Base-by-base conservation (phyloP, 1,139 yeast genomes). In the Kluyveromyces marxianus region DNA sequence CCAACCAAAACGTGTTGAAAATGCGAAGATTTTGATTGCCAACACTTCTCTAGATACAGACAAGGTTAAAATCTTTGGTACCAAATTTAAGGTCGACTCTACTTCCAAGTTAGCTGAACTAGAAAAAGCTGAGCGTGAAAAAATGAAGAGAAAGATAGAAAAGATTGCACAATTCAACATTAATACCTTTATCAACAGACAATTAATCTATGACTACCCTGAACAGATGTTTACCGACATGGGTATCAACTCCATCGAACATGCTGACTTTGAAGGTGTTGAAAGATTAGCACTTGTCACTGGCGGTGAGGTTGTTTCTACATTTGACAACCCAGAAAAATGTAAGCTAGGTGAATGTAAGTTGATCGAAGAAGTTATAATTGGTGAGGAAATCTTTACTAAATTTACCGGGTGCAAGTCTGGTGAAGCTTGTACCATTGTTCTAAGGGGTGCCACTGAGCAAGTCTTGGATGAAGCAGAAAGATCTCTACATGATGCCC, bases 31-130 rank as follows among this genome's bases (percentile, higher is more conserved):
- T 54, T 75, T 94, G 54, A 85, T 92, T 59, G 96, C 98, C 30
- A 92, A 92, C 68, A 92, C 98, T 7, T 82, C 97, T 26, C 81
- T 92, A 88, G 98, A 92, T 63, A 90, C 98, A 6, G 97, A 90
- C 65, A 92, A 92, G 67, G 97, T 92, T 49, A 92, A 92, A 69
- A 82, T 92, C 47, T 92, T 92, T 68, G 99, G 99, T 49, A 97
- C 99, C 47, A 90, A 94, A 67, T 90, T 92, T 70, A 87, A 89
- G 68, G 98, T 92, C 44, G 97, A 92, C 66, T 83, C 96, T 31
- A 92, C 98, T 8, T 78, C 92, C 48, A 92, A 92, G 66, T 76
- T 94, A 56, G 98, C 98, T 4, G 96, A 92, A 55, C 75, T 92
- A 57, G 98, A 92, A 69, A 84, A 86, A 64, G 97, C 98, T 8